phyloP scores from a whole-genome alignment of 2,329 filamentous ascomycete genomes.

The Botrytis porri region DNA sequence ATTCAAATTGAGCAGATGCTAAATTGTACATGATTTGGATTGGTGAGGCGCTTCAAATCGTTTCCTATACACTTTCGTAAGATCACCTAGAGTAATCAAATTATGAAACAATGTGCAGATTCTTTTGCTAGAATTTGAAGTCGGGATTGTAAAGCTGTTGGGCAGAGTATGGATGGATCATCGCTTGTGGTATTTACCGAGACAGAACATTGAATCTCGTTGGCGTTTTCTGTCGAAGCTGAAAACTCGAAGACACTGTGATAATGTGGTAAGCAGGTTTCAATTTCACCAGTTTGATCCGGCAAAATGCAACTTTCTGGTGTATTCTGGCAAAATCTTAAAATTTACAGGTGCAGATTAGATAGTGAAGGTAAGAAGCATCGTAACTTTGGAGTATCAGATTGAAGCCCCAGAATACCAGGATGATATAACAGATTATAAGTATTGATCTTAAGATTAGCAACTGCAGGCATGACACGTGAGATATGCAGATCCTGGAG shows the following conservation, averaged over 20 bases:
- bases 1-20: neutral
- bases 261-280: neutral
- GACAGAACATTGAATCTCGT: neutral
- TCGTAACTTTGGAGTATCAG: neutral
- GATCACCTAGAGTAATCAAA: neutral
- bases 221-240: neutral
- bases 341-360: neutral
- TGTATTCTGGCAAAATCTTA: neutral
- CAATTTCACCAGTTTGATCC: neutral
- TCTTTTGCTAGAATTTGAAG: neutral
- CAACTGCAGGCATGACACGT: neutral
- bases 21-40: neutral
- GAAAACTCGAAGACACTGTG: neutral
- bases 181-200: neutral
- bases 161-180: neutral
- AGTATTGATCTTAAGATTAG: neutral
- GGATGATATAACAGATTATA: neutral
- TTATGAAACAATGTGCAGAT: neutral
- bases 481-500: neutral
- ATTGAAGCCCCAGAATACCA: neutral
- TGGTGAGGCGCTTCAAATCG: neutral
- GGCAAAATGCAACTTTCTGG: neutral
- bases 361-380: neutral
- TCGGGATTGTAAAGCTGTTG: neutral
- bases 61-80: neutral